phyloP scores from a whole-genome alignment of 75 land plant species.

The Cryptomeria japonica region DNA sequence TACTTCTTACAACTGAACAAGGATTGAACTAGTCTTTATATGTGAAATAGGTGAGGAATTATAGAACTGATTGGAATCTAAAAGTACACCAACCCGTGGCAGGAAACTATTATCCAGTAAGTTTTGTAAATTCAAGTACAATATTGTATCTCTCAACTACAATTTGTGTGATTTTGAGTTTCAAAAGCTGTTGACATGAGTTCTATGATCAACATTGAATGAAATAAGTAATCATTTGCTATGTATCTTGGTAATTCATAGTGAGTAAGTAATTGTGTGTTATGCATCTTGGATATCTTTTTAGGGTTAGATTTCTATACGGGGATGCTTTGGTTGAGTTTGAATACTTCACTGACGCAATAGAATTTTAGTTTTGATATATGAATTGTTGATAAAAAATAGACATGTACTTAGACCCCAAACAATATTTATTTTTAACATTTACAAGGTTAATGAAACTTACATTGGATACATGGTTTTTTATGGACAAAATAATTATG shows the following conservation, averaged over 20 bases:
- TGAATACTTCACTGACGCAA: not conserved
- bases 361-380: not conserved
- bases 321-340: not conserved
- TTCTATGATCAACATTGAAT: not conserved
- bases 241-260: not conserved
- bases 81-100: conserved; percentile 67
- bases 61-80: conserved; percentile 66
- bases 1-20: not conserved
- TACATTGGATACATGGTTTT: not conserved
- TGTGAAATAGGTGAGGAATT: conserved; percentile 58
- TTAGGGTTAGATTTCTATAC: not conserved
- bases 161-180: not conserved
- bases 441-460: not conserved
- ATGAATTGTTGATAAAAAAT: not conserved
- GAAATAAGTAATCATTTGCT: not conserved
- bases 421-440: not conserved
- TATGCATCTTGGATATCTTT: not conserved
- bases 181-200: not conserved
- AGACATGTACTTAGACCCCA: not conserved
- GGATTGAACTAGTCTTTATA: not conserved
- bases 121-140: conserved; percentile 1
- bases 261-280: too few relatives aligned
- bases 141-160: not conserved
- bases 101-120: conserved; percentile 84
- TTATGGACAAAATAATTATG: not conserved